Percentiles rank a stretch among this genome's conserved stretches.
phyloP scores from a whole-genome alignment of 179 eudicot genomes.

The Nepenthes alata region DNA sequence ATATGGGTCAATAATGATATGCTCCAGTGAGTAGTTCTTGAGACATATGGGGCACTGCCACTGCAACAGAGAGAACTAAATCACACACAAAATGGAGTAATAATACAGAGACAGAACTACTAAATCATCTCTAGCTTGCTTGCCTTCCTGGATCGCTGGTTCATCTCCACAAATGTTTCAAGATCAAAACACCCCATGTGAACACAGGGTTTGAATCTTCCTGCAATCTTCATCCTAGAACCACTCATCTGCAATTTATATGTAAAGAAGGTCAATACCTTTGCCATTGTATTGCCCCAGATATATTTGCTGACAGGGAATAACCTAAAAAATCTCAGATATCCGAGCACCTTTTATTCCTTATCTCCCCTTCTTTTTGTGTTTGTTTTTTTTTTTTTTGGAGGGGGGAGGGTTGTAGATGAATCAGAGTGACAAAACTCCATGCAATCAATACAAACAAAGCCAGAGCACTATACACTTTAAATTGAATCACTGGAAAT shows the following conservation, averaged over 20 bases:
- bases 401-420: too few relatives aligned
- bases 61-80: constrained; percentile 25
- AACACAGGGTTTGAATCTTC: constrained; percentile 78
- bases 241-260: constrained; percentile 73
- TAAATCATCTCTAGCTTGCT: constrained; percentile 10
- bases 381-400: too few relatives aligned
- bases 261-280: not conserved
- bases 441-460: not conserved
- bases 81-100: not conserved
- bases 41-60: constrained; percentile 82
- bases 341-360: not conserved
- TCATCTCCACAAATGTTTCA: constrained; percentile 74
- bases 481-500: not conserved
- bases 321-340: not conserved
- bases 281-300: too few relatives aligned
- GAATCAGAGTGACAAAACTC: not conserved
- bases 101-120: not conserved
- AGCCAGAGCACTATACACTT: not conserved
- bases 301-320: not conserved
- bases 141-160: constrained; percentile 89
- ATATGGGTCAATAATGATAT: constrained; percentile 58
- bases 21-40: constrained; percentile 58
- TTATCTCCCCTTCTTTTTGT: not conserved
- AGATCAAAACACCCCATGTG: constrained; percentile 99
- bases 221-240: constrained; percentile 83